Evolutionary conservation across 805 yeast genomes (phyloP).

Genomic region (Saccharomycopsis sp.): DNA sequence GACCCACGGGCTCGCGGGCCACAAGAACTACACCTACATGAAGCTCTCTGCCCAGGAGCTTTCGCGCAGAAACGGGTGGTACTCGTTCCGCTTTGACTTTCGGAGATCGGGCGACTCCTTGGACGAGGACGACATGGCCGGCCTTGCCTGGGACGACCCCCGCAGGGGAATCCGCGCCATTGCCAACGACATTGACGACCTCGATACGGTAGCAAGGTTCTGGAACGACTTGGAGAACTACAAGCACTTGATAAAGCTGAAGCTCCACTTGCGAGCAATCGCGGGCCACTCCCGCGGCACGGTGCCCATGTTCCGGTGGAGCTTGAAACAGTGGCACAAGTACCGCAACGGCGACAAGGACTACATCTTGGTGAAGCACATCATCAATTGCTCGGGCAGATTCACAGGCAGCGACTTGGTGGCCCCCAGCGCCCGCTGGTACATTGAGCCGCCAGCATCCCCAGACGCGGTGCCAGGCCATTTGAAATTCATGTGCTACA

Average conservation of each 20-base stretch:
- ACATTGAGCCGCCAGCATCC: background rate
- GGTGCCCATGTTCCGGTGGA: slow-evolving; percentile 69
- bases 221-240: slow-evolving; percentile 11
- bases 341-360: slow-evolving; percentile 18
- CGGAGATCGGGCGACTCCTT: slow-evolving; percentile 78
- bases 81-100: slow-evolving; percentile 72
- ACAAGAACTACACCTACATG: slow-evolving; percentile 72
- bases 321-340: slow-evolving; percentile 35
- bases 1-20: slow-evolving; percentile 79
- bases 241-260: slow-evolving; percentile 3
- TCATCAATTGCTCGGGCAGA: slow-evolving; percentile 70
- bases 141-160: slow-evolving; percentile 13
- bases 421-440: slow-evolving; percentile 21
- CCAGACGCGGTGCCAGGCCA: slow-evolving; percentile 13
- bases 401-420: slow-evolving; percentile 42
- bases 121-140: slow-evolving; percentile 17
- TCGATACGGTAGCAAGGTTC: slow-evolving; percentile 38
- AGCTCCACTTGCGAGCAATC: slow-evolving; percentile 44
- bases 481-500: slow-evolving; percentile 43
- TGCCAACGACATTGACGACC: slow-evolving; percentile 59
- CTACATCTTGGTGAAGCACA: slow-evolving; percentile 45
- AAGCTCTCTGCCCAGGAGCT: slow-evolving; percentile 49
- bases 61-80: slow-evolving; percentile 50
- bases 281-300: slow-evolving; percentile 79
- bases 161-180: slow-evolving; percentile 43